These are phyloP conservation scores for Hyaloscypha variabilis DNA, from an alignment of 495 filamentous ascomycete genomes.

Conservation along the genomic window DNA sequence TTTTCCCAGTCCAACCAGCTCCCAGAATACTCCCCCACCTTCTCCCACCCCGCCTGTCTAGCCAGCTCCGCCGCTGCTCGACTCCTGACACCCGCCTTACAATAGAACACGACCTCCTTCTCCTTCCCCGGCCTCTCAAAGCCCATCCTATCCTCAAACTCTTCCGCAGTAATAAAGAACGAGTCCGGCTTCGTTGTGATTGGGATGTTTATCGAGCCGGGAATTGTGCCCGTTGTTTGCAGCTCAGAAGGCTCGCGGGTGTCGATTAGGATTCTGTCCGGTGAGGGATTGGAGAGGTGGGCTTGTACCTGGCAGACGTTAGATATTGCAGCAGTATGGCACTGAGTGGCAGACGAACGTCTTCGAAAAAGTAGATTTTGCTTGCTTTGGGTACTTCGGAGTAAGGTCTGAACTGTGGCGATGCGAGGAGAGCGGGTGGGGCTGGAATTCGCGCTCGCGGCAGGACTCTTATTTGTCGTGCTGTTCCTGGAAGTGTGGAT, in stretches of 20 bases:
- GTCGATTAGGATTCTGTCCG: conserved; percentile 50
- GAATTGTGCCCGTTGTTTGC: conserved; percentile 69
- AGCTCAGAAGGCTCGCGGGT: conserved; percentile 87
- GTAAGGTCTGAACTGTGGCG: conserved; percentile 18
- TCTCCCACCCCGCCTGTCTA: conserved; percentile 70
- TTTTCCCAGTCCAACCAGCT: conserved; percentile 89
- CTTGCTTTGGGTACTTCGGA: conserved; percentile 25
- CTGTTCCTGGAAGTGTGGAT: conserved; percentile 12
- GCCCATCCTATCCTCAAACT: conserved; percentile 77
- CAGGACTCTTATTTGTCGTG: conserved; percentile 12
- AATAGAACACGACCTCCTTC: conserved; percentile 81
- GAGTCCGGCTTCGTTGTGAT: conserved; percentile 76
- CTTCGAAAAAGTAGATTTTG: conserved; percentile 51
- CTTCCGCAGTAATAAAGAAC: conserved; percentile 69
- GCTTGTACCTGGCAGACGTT: conserved; percentile 30
- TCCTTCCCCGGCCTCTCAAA: conserved; percentile 60
- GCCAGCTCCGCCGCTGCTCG: conserved; percentile 81
- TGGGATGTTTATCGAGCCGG: conserved; percentile 77
- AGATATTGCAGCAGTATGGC: not conserved
- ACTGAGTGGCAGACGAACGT: conserved; percentile 34
- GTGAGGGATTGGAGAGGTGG: conserved; percentile 31
- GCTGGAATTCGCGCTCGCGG: conserved; percentile 8
- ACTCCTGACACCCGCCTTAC: conserved; percentile 86
- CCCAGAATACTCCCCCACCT: conserved; percentile 79
- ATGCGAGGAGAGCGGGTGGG: not conserved